Percentiles rank a stretch among this genome's conserved stretches.
Evolutionary conservation across 495 filamentous ascomycete species (phyloP).

Genomic region (Trichoderma asperelloides): DNA sequence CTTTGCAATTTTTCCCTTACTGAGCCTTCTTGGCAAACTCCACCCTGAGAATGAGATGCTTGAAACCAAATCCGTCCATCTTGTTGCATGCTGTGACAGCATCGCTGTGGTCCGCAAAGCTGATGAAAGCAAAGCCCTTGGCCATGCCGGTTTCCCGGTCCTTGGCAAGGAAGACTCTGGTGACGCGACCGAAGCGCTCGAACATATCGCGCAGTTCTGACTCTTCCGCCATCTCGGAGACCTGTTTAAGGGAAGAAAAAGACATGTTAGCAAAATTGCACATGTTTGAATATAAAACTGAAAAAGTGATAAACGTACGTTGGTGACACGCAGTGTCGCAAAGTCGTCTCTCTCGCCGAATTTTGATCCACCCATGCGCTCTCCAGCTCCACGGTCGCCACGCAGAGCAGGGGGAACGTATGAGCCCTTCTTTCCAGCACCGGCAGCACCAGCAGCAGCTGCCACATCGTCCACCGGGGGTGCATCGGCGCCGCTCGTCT

Average conservation of each 20-base stretch:
- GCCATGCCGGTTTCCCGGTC: slow-evolving; percentile 89
- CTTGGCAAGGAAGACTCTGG: slow-evolving; percentile 92
- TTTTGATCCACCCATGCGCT: slow-evolving; percentile 81
- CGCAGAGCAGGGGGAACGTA: slow-evolving; percentile 92
- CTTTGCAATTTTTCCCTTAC: slow-evolving; percentile 16
- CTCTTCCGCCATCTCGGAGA: slow-evolving; percentile 95
- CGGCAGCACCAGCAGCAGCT: slow-evolving; percentile 37
- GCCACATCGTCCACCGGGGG: slow-evolving; percentile 45
- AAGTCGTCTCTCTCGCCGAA: slow-evolving; percentile 89
- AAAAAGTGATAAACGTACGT: slow-evolving; percentile 49
- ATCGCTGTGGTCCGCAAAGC: slow-evolving; percentile 80
- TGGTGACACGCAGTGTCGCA: slow-evolving; percentile 91
- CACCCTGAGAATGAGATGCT: slow-evolving; percentile 81
- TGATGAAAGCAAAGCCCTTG: slow-evolving; percentile 98
- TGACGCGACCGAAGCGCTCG: slow-evolving; percentile 92
- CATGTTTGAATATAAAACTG: neutral
- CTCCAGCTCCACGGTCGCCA: slow-evolving; percentile 57
- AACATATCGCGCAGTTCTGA: slow-evolving; percentile 92
- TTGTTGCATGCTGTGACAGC: slow-evolving; percentile 89
- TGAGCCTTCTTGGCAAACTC: slow-evolving; percentile 80
- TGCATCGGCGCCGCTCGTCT: slow-evolving; percentile 42
- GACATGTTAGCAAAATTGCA: neutral
- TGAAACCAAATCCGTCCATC: slow-evolving; percentile 95
- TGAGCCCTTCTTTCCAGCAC: slow-evolving; percentile 59
- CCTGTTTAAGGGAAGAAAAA: slow-evolving; percentile 41